Conservation (phyloP, 495 filamentous ascomycete species). For the Chaetomidium leptoderma region DNA sequence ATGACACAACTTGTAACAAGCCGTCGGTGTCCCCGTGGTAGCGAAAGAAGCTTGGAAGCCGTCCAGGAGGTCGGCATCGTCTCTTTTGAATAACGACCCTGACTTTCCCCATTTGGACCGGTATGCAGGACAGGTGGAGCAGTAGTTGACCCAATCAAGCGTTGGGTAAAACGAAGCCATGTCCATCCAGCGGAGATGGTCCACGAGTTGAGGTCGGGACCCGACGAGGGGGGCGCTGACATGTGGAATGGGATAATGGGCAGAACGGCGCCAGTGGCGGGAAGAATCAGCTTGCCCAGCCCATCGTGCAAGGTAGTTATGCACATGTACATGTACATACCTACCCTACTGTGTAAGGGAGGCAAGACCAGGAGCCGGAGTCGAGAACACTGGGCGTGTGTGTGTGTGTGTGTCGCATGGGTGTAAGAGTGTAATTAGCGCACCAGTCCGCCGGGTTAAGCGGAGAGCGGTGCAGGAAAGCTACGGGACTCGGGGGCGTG, state of each 20-base stretch:
- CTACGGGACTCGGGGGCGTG: not conserved
- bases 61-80: slow-evolving; percentile 5
- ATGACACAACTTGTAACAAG: slow-evolving; percentile 7
- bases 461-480: not conserved
- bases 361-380: not conserved
- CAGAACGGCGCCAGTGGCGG: slow-evolving; percentile 1
- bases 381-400: too few relatives aligned
- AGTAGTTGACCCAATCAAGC: slow-evolving; percentile 16
- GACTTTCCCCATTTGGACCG: slow-evolving; percentile 17
- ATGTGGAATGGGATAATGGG: slow-evolving; percentile 6
- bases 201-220: not conserved
- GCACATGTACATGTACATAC: not conserved
- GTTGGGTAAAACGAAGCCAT: slow-evolving; percentile 4
- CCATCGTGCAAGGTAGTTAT: too few relatives aligned
- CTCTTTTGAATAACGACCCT: slow-evolving; percentile 12
- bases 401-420: not conserved
- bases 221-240: not conserved
- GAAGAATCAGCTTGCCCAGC: not conserved
- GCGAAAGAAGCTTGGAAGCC: slow-evolving; percentile 1
- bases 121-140: slow-evolving; percentile 20
- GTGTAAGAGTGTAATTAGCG: slow-evolving; percentile 10
- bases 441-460: not conserved
- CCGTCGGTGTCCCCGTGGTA: slow-evolving; percentile 1
- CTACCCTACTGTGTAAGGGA: not conserved
- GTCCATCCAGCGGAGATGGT: not conserved